Percentiles rank a stretch among this genome's conserved stretches.
These are phyloP conservation scores for Phytophthora brassicae DNA, from an alignment of 352 stramenopile genomes.

Conservation along the genomic window DNA sequence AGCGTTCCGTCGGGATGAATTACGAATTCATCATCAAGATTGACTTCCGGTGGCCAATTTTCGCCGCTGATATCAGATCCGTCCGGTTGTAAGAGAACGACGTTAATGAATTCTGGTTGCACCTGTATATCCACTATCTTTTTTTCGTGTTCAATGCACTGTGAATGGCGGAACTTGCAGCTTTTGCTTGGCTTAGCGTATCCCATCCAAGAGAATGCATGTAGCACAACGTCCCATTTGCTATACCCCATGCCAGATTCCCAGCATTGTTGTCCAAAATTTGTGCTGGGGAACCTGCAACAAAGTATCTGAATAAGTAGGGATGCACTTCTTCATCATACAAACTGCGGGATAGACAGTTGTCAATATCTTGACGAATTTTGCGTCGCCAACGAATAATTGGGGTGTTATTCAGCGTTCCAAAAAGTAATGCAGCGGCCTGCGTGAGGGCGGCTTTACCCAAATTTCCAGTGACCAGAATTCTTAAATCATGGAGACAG, in stretches of 20 bases:
- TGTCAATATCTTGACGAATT: not conserved
- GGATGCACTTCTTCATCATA: too few relatives aligned
- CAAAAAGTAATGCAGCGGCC: not conserved
- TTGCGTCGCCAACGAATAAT: not conserved
- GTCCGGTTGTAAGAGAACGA: not conserved
- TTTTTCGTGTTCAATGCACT: not conserved
- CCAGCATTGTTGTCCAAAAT: not conserved
- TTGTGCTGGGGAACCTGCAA: not conserved
- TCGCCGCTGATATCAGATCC: not conserved
- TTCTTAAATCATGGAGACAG: not conserved
- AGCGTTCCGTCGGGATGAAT: not conserved
- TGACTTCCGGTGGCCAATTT: not conserved
- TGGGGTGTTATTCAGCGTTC: not conserved
- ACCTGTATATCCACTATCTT: not conserved
- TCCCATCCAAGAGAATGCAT: not conserved
- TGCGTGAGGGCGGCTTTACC: not conserved
- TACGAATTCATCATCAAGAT: not conserved
- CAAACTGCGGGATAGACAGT: not conserved
- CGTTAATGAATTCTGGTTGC: slow-evolving; percentile 1
- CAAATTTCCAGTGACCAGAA: not conserved
- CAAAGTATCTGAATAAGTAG: not conserved
- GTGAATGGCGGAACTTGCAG: not conserved
- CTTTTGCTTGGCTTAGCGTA: too few relatives aligned
- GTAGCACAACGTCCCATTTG: not conserved
- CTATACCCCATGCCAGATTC: not conserved